Conservation (phyloP, 345 rosid species). For the Zanthoxylum bungeanum region DNA sequence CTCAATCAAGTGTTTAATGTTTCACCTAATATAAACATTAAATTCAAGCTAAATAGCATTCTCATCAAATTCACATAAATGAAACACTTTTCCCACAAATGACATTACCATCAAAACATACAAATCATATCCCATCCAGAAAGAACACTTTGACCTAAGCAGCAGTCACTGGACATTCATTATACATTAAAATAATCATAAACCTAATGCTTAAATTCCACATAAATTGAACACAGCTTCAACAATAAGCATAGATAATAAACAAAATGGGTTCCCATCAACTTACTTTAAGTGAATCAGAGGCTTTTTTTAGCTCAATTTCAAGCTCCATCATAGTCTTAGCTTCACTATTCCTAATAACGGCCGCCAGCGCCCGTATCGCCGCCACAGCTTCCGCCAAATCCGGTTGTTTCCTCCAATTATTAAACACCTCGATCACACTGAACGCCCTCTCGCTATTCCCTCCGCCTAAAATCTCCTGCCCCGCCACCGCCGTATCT, state of each 20-base stretch:
- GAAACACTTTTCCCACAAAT: no score
- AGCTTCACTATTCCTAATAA: constrained; percentile 76
- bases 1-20: not conserved
- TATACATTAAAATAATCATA: no score
- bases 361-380: constrained; percentile 80
- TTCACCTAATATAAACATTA: not conserved
- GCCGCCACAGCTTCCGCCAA: constrained; percentile 98
- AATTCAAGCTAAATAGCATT: not conserved
- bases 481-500: not conserved
- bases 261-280: no score
- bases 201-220: no score
- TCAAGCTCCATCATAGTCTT: constrained; percentile 98
- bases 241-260: no score
- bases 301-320: constrained; percentile 85
- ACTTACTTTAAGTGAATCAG: constrained; percentile 83
- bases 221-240: no score
- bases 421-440: constrained; percentile 77
- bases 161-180: no score
- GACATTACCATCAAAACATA: no score
- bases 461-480: not conserved
- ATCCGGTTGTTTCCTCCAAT: constrained; percentile 90
- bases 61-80: not conserved
- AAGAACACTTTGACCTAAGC: no score
- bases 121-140: no score
- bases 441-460: constrained; percentile 46